Conservation (phyloP, 768 basidiomycete genomes). For the Pleurotus salmoneostramineus region DNA sequence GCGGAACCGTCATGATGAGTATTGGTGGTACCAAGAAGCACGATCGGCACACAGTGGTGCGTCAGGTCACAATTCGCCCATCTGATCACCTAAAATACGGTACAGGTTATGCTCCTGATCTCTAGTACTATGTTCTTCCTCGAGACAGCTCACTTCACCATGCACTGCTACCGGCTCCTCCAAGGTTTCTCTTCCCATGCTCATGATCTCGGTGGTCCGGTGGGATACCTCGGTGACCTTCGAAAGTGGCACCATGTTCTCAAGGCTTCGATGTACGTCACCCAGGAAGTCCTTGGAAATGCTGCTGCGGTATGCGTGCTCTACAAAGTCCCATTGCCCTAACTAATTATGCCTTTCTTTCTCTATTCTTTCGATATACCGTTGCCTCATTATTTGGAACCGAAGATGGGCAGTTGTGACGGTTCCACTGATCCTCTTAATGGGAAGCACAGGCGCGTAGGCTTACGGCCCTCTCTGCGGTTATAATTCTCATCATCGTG, state of each 20-base stretch:
- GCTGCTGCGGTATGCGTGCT: too few species aligned
- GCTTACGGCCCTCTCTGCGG: neutral
- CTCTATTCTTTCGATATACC: too few species aligned
- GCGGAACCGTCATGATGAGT: slow-evolving; percentile 10
- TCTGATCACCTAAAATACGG: too few species aligned
- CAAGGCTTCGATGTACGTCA: slow-evolving; percentile 12
- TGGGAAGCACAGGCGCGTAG: slow-evolving; percentile 10
- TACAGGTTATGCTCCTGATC: slow-evolving; percentile 11
- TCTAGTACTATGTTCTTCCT: slow-evolving; percentile 17
- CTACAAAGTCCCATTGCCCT: too few species aligned
- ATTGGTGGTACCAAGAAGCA: neutral
- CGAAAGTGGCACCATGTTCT: slow-evolving; percentile 15
- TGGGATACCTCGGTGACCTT: slow-evolving; percentile 11
- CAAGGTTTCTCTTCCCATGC: slow-evolving; percentile 11
- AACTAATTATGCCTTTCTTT: too few species aligned
- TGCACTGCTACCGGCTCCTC: slow-evolving; percentile 12
- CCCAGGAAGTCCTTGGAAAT: slow-evolving; percentile 16
- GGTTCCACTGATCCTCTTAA: slow-evolving; percentile 11
- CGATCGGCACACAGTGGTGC: slow-evolving; percentile 8
- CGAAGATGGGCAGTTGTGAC: slow-evolving; percentile 8
- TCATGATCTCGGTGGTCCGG: slow-evolving; percentile 10
- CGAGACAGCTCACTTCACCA: slow-evolving; percentile 13
- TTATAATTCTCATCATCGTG: too few species aligned
- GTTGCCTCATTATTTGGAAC: slow-evolving; percentile 18
- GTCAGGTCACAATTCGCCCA: neutral